These are phyloP conservation scores for Talaromyces adpressus DNA, from an alignment of 495 filamentous ascomycete genomes.

Conservation along the genomic window DNA sequence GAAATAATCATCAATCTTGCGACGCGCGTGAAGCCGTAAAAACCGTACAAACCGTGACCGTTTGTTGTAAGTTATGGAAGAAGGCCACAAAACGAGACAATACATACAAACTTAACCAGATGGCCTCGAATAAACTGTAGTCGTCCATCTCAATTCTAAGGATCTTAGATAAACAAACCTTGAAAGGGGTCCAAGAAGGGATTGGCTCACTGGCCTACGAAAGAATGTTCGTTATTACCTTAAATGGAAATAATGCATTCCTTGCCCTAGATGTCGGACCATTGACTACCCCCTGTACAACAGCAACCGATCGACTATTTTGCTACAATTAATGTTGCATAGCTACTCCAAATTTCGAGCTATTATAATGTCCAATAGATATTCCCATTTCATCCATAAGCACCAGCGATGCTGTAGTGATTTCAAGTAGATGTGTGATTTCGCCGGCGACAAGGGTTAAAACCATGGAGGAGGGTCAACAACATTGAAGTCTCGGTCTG, in stretches of 20 bases:
- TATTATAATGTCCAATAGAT: too few species aligned
- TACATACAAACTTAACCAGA: background rate
- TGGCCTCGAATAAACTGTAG: background rate
- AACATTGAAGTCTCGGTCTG: too few species aligned
- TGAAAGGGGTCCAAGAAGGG: background rate
- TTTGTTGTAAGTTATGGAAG: background rate
- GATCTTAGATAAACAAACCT: background rate
- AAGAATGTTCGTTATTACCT: background rate
- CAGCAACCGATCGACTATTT: background rate
- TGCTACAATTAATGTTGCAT: too few species aligned
- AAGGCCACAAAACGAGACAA: background rate
- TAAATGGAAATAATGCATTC: background rate
- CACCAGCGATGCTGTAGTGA: too few species aligned
- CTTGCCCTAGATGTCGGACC: background rate
- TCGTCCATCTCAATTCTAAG: background rate
- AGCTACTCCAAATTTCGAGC: too few species aligned
- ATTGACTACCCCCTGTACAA: background rate
- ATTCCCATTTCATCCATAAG: too few species aligned
- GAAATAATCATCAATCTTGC: background rate
- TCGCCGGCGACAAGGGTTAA: too few species aligned
- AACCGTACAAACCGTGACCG: background rate
- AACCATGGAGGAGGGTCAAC: too few species aligned
- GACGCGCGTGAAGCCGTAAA: background rate
- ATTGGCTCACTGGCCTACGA: background rate
- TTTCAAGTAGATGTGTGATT: too few species aligned